phyloP scores from a whole-genome alignment of 73 alveolate species.

The Diophrys appendiculata region DNA sequence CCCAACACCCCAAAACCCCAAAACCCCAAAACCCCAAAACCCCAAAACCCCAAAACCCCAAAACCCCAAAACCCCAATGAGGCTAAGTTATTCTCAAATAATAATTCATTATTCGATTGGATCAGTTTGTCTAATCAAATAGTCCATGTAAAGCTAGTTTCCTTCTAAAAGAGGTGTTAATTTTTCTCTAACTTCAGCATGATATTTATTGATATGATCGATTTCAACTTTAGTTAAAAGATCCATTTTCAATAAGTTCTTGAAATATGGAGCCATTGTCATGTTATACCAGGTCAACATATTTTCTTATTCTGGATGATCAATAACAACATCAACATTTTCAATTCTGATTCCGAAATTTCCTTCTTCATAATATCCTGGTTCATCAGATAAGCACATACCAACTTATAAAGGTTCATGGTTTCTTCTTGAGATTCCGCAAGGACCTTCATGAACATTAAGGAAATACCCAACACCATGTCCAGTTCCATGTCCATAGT shows the following conservation, averaged over 20 bases:
- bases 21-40: too few species aligned
- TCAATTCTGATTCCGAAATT: slow-evolving; percentile 75
- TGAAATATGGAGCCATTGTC: slow-evolving; percentile 6
- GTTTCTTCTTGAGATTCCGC: slow-evolving; percentile 22
- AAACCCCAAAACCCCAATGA: too few species aligned
- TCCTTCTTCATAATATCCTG: slow-evolving; percentile 69
- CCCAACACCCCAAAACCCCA: too few species aligned
- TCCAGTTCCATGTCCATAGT: slow-evolving; percentile 72
- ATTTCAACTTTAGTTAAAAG: slow-evolving; percentile 63
- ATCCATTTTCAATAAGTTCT: slow-evolving; percentile 7
- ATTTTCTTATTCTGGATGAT: background rate
- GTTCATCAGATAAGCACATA: slow-evolving; percentile 74
- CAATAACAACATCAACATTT: slow-evolving; percentile 41
- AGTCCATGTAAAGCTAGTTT: slow-evolving; percentile 50
- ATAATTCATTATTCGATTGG: too few species aligned
- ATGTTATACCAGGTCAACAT: slow-evolving; percentile 7
- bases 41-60: too few species aligned
- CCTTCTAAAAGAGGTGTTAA: slow-evolving; percentile 72
- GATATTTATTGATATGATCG: slow-evolving; percentile 78
- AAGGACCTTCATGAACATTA: slow-evolving; percentile 80
- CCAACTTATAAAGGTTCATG: slow-evolving; percentile 47
- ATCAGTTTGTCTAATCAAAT: too few species aligned
- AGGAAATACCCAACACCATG: slow-evolving; percentile 74
- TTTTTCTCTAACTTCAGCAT: slow-evolving; percentile 22
- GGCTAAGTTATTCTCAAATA: too few species aligned